Conservation (phyloP, 1,284 basidiomycete species). For the Chondrostereum purpureum region DNA sequence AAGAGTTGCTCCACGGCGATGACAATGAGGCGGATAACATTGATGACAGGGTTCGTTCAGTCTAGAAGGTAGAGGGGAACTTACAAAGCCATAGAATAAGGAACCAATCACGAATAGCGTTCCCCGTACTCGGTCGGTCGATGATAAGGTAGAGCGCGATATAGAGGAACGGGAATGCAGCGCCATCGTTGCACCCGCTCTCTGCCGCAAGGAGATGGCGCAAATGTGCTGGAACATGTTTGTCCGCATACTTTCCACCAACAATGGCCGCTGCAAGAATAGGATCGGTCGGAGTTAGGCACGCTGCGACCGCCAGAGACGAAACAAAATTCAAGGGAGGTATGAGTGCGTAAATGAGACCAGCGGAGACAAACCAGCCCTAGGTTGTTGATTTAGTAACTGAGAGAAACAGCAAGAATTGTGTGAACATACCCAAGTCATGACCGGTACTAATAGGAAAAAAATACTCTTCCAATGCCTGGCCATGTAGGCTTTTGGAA, state of each 20-base stretch:
- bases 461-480: slow-evolving; percentile 86
- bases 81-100: slow-evolving; percentile 76
- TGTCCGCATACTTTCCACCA: slow-evolving; percentile 96
- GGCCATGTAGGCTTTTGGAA: slow-evolving; percentile 89
- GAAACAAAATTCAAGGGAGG: slow-evolving; percentile 84
- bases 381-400: slow-evolving; percentile 22
- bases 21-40: neutral
- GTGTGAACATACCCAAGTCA: slow-evolving; percentile 70
- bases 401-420: slow-evolving; percentile 1
- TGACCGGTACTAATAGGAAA: slow-evolving; percentile 85
- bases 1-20: neutral
- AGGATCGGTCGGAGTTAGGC: slow-evolving; percentile 96
- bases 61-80: slow-evolving; percentile 27
- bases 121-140: slow-evolving; percentile 50
- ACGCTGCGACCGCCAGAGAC: slow-evolving; percentile 84
- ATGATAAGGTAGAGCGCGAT: slow-evolving; percentile 86
- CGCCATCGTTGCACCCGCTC: slow-evolving; percentile 89
- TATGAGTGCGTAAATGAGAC: slow-evolving; percentile 82
- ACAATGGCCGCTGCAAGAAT: slow-evolving; percentile 86
- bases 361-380: slow-evolving; percentile 92
- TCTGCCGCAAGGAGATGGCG: slow-evolving; percentile 86
- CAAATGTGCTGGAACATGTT: slow-evolving; percentile 94
- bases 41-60: neutral
- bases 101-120: slow-evolving; percentile 78
- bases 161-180: slow-evolving; percentile 94